These are phyloP conservation scores for Agarophyton chilense DNA, from an alignment of 23 red algal species.

Conservation along the genomic window DNA sequence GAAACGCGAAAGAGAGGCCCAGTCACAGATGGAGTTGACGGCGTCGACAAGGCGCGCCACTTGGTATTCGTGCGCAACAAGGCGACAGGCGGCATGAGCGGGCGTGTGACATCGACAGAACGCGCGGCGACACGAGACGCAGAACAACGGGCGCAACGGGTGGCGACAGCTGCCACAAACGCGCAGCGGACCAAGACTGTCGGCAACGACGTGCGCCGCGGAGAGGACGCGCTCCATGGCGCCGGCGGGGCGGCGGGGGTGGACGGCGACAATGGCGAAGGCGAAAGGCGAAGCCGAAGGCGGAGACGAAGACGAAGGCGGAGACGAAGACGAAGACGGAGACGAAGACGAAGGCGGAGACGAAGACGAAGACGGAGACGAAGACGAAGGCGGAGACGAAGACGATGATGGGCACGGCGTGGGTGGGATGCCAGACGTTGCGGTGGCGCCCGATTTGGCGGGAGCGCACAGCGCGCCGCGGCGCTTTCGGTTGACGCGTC, in stretches of 20 bases:
- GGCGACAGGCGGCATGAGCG: not conserved
- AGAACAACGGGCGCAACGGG: not conserved
- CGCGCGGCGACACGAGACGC: not conserved
- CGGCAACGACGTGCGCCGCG: not conserved
- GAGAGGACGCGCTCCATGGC: slow-evolving; percentile 14
- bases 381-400: not conserved
- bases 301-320: too few relatives aligned
- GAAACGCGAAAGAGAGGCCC: not conserved
- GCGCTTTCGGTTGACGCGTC: not conserved
- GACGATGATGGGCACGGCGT: not conserved
- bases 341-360: too few relatives aligned
- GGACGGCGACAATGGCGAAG: not conserved
- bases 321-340: too few relatives aligned
- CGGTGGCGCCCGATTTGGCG: not conserved
- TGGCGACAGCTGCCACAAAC: not conserved
- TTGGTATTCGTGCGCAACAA: not conserved
- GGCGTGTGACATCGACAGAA: not conserved
- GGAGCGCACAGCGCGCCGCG: not conserved
- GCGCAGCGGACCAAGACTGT: too few relatives aligned
- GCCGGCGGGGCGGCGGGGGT: not conserved
- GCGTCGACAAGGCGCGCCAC: not conserved
- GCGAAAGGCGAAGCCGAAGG: too few relatives aligned
- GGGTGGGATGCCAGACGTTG: not conserved
- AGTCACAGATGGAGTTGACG: not conserved
- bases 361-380: too few relatives aligned